Conservation (phyloP, 2,329 filamentous ascomycete genomes). For the Blastomyces emzantsi region DNA sequence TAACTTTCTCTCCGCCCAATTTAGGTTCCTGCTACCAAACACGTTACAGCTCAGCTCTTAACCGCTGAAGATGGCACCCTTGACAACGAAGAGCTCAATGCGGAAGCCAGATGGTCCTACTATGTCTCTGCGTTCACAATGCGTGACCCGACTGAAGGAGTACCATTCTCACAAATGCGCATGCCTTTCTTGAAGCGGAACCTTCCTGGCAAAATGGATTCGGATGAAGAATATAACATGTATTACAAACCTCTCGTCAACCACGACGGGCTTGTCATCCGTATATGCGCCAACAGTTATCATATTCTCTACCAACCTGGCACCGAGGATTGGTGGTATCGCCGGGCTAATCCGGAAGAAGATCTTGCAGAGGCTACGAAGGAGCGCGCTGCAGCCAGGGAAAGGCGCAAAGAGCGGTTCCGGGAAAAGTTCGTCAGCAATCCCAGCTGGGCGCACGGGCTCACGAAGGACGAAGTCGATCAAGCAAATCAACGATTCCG, state of each 20-base stretch:
- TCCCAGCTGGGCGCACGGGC: conserved; percentile 42
- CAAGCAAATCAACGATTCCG: conserved; percentile 40
- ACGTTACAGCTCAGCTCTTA: conserved; percentile 70
- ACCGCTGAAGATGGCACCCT: conserved; percentile 74
- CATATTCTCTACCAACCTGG: conserved; percentile 67
- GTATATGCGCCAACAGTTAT: conserved; percentile 68
- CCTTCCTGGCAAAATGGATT: conserved; percentile 53
- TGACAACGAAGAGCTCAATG: conserved; percentile 60
- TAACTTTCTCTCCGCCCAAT: conserved; percentile 21
- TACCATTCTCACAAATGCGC: conserved; percentile 55
- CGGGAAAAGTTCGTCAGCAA: conserved; percentile 47
- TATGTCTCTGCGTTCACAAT: conserved; percentile 90
- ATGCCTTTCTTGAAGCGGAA: conserved; percentile 65
- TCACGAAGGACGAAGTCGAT: conserved; percentile 43
- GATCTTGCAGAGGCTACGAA: conserved; percentile 27
- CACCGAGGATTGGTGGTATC: conserved; percentile 64
- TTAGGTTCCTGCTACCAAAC: conserved; percentile 57
- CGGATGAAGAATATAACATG: conserved; percentile 55
- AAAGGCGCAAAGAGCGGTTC: conserved; percentile 41
- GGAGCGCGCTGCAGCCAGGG: conserved; percentile 29
- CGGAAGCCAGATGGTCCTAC: conserved; percentile 71
- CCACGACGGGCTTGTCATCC: conserved; percentile 59
- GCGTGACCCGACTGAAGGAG: conserved; percentile 76
- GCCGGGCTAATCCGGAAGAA: conserved; percentile 24
- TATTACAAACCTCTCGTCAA: conserved; percentile 47